Conservation (phyloP, 805 yeast species). For the Candida krabiensis region DNA sequence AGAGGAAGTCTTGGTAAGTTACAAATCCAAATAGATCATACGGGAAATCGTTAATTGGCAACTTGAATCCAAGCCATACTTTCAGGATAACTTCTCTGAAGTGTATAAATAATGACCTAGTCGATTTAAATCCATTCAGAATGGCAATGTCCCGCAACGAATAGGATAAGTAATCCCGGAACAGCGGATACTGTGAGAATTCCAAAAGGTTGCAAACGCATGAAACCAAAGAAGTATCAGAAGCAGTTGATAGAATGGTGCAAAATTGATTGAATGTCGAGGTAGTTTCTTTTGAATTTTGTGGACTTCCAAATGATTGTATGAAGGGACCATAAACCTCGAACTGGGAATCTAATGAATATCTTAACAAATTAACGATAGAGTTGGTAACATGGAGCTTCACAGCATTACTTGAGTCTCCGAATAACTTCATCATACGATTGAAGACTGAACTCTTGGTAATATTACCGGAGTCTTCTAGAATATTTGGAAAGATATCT, state of each 20-base stretch:
- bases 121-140: constrained; percentile 9
- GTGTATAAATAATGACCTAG: constrained; percentile 30
- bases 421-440: constrained; percentile 7
- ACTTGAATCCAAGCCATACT: constrained; percentile 42
- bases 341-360: constrained; percentile 16
- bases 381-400: constrained; percentile 22
- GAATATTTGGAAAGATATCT: constrained; percentile 25
- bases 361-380: constrained; percentile 10
- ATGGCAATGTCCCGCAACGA: constrained; percentile 30
- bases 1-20: constrained; percentile 31
- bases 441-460: neutral
- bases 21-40: constrained; percentile 38
- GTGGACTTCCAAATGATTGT: constrained; percentile 35
- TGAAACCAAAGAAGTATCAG: constrained; percentile 34
- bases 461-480: constrained; percentile 1
- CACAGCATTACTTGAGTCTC: constrained; percentile 19
- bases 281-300: constrained; percentile 37
- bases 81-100: constrained; percentile 39
- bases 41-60: constrained; percentile 39
- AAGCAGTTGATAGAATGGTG: constrained; percentile 30
- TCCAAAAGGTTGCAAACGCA: constrained; percentile 44
- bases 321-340: constrained; percentile 34
- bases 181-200: constrained; percentile 33
- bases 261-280: constrained; percentile 41
- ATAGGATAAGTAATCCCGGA: constrained; percentile 31